Conservation (phyloP, 2,329 filamentous ascomycete genomes). For the Monilinia aucupariae region DNA sequence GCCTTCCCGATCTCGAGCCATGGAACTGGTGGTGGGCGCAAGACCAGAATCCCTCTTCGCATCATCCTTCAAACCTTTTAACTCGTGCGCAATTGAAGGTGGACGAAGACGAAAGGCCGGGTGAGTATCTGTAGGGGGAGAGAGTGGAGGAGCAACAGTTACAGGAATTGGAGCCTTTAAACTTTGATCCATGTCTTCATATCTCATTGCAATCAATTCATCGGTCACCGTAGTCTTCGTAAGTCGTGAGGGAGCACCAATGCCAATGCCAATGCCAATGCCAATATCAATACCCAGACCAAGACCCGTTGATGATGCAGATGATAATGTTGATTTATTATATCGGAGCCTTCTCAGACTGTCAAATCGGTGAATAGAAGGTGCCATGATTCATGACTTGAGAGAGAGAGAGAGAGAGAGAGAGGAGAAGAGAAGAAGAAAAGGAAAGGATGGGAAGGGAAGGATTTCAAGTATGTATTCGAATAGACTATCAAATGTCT, state of each 20-base stretch:
- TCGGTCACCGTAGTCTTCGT: conserved; percentile 19
- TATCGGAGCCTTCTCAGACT: conserved; percentile 6
- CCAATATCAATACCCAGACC: no score
- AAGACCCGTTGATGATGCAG: no score
- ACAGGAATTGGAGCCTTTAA: conserved; percentile 52
- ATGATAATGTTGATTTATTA: not conserved
- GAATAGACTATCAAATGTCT: no score
- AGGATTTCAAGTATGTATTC: no score
- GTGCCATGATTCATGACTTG: conserved; percentile 13
- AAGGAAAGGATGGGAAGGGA: no score
- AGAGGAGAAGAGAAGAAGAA: not conserved
- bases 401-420: not conserved
- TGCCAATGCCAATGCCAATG: no score
- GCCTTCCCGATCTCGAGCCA: conserved; percentile 36
- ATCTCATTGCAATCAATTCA: conserved; percentile 49
- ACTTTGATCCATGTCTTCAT: conserved; percentile 52
- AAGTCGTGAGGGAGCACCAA: conserved; percentile 9
- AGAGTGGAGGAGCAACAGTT: conserved; percentile 30
- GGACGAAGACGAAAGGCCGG: conserved; percentile 27
- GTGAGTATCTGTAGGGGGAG: conserved; percentile 30
- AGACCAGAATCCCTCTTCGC: conserved; percentile 52
- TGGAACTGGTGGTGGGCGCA: conserved; percentile 43
- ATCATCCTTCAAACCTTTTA: conserved; percentile 36
- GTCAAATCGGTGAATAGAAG: not conserved
- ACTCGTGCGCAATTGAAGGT: conserved; percentile 7